Percentiles rank a stretch among this genome's conserved stretches.
Conservation (phyloP, 495 filamentous ascomycete genomes). For the Amphirosellinia nigrospora region DNA sequence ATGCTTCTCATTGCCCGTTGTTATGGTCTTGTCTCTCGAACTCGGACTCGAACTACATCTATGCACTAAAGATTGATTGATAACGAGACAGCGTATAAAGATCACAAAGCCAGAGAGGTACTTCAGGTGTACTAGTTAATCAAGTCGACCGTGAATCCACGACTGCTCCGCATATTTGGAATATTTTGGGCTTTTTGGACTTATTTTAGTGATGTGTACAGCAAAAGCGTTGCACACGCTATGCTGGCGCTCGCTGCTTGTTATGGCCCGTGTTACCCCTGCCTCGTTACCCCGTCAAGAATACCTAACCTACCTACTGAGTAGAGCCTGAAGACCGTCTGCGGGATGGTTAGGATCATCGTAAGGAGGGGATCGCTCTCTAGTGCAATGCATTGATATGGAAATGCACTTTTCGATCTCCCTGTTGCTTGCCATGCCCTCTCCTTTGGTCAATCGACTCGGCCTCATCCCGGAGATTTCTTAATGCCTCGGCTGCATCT, state of each 20-base stretch:
- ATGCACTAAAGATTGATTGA: neutral
- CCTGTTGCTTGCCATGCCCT: neutral
- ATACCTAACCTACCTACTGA: constrained; percentile 12
- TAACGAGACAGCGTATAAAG: neutral
- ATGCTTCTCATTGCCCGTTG: neutral
- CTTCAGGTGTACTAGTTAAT: neutral
- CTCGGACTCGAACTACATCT: neutral
- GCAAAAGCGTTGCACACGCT: neutral
- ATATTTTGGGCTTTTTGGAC: constrained; percentile 5
- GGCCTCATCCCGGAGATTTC: constrained; percentile 16
- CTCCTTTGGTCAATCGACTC: constrained; percentile 4
- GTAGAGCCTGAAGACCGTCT: neutral
- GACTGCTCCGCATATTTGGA: constrained; percentile 17
- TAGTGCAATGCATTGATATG: constrained; percentile 11
- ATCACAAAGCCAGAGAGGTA: constrained; percentile 3
- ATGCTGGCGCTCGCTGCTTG: neutral
- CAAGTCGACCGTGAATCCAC: constrained; percentile 1
- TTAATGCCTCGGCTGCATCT: constrained; percentile 17
- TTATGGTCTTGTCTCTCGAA: neutral
- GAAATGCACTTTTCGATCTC: constrained; percentile 1
- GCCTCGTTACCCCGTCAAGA: constrained; percentile 7
- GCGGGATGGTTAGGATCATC: neutral
- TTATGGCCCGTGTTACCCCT: constrained; percentile 23
- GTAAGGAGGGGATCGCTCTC: neutral
- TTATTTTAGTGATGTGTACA: constrained; percentile 6